Base-by-base conservation (phyloP, 805 yeast species). In the Hanseniaspora thailandica region DNA sequence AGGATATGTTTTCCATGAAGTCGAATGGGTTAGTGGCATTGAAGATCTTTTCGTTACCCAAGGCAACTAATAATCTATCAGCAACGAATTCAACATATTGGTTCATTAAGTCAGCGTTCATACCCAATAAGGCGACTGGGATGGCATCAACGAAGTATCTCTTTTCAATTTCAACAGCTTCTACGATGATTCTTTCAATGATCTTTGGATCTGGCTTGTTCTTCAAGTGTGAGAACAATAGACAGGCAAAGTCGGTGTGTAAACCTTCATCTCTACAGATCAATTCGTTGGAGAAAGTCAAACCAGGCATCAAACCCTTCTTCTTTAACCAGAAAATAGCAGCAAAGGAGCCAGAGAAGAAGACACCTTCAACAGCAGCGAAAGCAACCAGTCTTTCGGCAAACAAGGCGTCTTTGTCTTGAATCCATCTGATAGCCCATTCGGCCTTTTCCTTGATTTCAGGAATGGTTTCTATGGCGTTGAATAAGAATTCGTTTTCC, bases 291-390 rank as follows among this genome's bases (percentile, higher is more conserved):
- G 97, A 89, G 78, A 90, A 93, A 43, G 97, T 90, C 64, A 90
- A 77, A 66, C 98, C 98, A 35, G 98, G 97, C 98, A 90, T 90
- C 67, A 90, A 76, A 68, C 98, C 98, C 71, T 96, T 84, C 81
- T 90, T 90, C 81, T 93, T 90, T 66, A 90, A 81, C 98, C 98
- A 90, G 76, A 90, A 90, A 67, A 90, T 88, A 52, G 97, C 88
- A 48, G 98, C 98, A 68, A 90, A 90, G 2, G 97, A 93, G 59
- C 98, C 98, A 45, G 95, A 84, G 78, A 90, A 90, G 82, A 90
- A 90, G 58, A 93, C 86, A 75, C 98, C 98, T 74, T 90, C 98
- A 56, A 90, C 96, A 57, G 98, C 97, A 58, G 97, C 97, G 66
- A 93, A 90, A 19, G 98, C 98, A 57, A 93, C 94, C 64, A 90